Base-by-base conservation (phyloP, 108 stramenopile species). In the Chaetoceros muelleri region DNA sequence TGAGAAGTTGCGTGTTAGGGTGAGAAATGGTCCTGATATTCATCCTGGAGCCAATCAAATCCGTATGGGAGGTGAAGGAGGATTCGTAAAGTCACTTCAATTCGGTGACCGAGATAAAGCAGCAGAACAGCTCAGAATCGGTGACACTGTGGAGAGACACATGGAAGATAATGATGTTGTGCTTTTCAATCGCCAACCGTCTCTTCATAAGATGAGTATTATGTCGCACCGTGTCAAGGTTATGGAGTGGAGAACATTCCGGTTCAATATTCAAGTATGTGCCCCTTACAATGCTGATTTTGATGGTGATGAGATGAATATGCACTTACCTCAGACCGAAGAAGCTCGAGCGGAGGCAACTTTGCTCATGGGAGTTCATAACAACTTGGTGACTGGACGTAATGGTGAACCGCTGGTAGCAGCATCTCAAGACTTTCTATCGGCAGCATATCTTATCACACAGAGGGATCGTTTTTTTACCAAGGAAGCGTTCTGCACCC, bases 251-350 rank as follows among this genome's bases (percentile, higher is more conserved):
- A 53, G 94, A 28, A 98, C 98, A 0, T 97, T 99, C 65, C 85
- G 97, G 19, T 98, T 99, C 88, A 99, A 99, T 66, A 97, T 94
- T 61, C 97, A 96, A 61, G 96, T 95, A 46, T 99, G 98, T 76
- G 89, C 93, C 30, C 96, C 98, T 5, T 99, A 97, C 73, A 98
- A 98, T 65, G 97, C 95, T 28, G 98, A 99, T 64, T 99, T 99
- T 64, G 96, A 99, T 70, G 98, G 98, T 44, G 98, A 99, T 70
- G 98, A 99, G 74, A 47, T 58, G 57, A 98, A 99, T 64, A 83
- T 99, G 90, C 98, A 99, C 74, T 62, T 98, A 19, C 98, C 98
- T 16, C 98, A 99, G 73, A 99, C 96, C 10, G 96, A 98, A 61
- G 98, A 99, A 66, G 98, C 98, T n/a, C 71, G 94, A 44, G 72